phyloP scores from a whole-genome alignment of 1,284 basidiomycete species.

The Leccinum insigne region DNA sequence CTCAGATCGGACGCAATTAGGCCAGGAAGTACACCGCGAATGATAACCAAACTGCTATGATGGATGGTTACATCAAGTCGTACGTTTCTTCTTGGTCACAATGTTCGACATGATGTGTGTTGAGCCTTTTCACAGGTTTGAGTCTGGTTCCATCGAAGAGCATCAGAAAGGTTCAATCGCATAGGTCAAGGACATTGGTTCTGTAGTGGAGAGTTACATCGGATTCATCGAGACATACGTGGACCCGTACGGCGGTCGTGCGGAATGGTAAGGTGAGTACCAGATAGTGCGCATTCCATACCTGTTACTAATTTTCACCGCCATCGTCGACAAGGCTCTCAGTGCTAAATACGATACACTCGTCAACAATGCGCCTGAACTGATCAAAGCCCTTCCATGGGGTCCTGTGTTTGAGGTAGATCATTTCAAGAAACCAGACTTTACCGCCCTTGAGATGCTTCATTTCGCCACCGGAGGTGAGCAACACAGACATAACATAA shows the following conservation, averaged over 20 bases:
- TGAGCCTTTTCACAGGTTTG: slow-evolving; percentile 45
- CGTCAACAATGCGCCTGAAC: slow-evolving; percentile 70
- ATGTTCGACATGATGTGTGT: not conserved
- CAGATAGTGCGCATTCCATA: not conserved
- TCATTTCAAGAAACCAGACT: slow-evolving; percentile 82
- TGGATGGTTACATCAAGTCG: slow-evolving; percentile 80
- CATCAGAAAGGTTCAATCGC: slow-evolving; percentile 75
- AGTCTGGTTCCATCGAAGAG: slow-evolving; percentile 73
- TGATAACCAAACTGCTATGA: slow-evolving; percentile 69
- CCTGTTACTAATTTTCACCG: slow-evolving; percentile 54
- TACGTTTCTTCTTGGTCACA: slow-evolving; percentile 33
- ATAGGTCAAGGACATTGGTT: slow-evolving; percentile 87
- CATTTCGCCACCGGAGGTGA: slow-evolving; percentile 80
- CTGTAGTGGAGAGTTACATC: slow-evolving; percentile 86
- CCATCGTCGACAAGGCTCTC: slow-evolving; percentile 81
- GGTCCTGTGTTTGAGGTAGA: slow-evolving; percentile 82
- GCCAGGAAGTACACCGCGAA: slow-evolving; percentile 75
- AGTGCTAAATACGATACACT: slow-evolving; percentile 80
- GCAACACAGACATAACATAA: slow-evolving; percentile 9
- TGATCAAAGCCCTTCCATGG: slow-evolving; percentile 84
- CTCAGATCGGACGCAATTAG: slow-evolving; percentile 32
- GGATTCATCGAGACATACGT: slow-evolving; percentile 82
- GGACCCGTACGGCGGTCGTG: slow-evolving; percentile 81
- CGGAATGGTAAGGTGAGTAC: slow-evolving; percentile 79
- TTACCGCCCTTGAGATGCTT: slow-evolving; percentile 79